These are phyloP conservation scores for Chrysanthemum seticuspe DNA, from an alignment of 129 eudicot genomes.

Conservation along the genomic window DNA sequence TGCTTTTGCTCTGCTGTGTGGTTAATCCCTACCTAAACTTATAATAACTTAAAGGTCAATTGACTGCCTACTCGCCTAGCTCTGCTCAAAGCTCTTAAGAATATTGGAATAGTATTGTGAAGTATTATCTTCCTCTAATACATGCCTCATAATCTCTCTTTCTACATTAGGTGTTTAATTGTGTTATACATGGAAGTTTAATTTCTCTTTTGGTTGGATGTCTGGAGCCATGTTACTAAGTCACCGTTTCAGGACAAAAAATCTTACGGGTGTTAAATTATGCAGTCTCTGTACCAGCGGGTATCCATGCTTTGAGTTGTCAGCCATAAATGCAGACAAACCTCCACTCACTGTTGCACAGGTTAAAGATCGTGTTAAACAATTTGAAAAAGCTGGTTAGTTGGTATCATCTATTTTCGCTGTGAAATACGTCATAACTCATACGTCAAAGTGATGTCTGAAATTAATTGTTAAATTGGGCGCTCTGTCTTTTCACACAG, in stretches of 20 bases:
- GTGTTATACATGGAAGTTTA: not conserved
- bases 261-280: conserved; percentile 11
- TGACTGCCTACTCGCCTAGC: not conserved
- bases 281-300: conserved; percentile 82
- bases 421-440: not conserved
- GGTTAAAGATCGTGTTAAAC: conserved; percentile 80
- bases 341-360: conserved; percentile 74
- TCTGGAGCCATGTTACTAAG: not conserved
- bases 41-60: not conserved
- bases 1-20: not conserved
- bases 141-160: not conserved
- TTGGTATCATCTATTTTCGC: not conserved
- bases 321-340: conserved; percentile 95
- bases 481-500: not conserved
- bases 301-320: conserved; percentile 91
- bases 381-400: conserved; percentile 91
- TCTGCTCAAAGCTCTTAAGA: not conserved
- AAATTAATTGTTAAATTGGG: conserved; percentile 7
- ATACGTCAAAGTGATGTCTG: not conserved
- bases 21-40: too few relatives aligned
- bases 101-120: not conserved
- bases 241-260: not conserved
- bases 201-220: not conserved
- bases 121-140: not conserved
- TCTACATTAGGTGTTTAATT: not conserved